Percentiles rank a stretch among this genome's conserved stretches.
Evolutionary conservation across 495 filamentous ascomycete species (phyloP).

Genomic region (Rhypophila decipiens): DNA sequence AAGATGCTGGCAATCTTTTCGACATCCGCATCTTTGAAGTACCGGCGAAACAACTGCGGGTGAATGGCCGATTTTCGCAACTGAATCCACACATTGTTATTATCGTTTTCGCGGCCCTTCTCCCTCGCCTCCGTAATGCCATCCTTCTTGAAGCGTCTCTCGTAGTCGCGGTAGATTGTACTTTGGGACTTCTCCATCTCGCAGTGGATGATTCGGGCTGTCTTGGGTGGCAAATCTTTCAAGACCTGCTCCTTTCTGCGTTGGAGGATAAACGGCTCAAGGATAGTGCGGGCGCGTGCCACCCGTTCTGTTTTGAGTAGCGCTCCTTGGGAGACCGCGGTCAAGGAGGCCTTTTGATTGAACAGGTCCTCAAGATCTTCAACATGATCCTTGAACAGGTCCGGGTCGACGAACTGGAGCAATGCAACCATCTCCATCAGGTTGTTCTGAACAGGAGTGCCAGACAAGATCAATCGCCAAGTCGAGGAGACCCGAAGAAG

Average conservation of each 20-base stretch:
- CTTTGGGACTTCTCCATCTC: conserved; percentile 63
- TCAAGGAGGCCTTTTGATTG: conserved; percentile 80
- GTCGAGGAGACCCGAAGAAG: conserved; percentile 69
- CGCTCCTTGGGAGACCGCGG: conserved; percentile 63
- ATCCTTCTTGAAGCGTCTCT: conserved; percentile 29
- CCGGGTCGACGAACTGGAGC: conserved; percentile 84
- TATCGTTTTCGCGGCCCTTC: conserved; percentile 36
- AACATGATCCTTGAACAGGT: conserved; percentile 65
- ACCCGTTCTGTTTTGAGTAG: conserved; percentile 82
- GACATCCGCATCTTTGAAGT: conserved; percentile 68
- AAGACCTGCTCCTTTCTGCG: conserved; percentile 94
- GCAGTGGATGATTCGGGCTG: conserved; percentile 68
- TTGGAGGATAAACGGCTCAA: conserved; percentile 90
- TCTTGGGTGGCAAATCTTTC: conserved; percentile 78
- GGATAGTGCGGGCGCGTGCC: conserved; percentile 77
- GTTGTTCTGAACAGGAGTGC: conserved; percentile 94
- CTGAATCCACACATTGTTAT: conserved; percentile 78
- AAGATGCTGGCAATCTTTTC: conserved; percentile 71
- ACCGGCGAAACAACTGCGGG: conserved; percentile 74
- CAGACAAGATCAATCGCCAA: conserved; percentile 82
- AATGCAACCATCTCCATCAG: conserved; percentile 84
- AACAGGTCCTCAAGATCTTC: conserved; percentile 79
- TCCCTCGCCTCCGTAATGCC: conserved; percentile 42
- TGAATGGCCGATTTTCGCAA: conserved; percentile 91
- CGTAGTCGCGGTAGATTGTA: conserved; percentile 58